Evolutionary conservation across 78 protist species (phyloP).

Genomic region (Dictyostelium discoideum): DNA sequence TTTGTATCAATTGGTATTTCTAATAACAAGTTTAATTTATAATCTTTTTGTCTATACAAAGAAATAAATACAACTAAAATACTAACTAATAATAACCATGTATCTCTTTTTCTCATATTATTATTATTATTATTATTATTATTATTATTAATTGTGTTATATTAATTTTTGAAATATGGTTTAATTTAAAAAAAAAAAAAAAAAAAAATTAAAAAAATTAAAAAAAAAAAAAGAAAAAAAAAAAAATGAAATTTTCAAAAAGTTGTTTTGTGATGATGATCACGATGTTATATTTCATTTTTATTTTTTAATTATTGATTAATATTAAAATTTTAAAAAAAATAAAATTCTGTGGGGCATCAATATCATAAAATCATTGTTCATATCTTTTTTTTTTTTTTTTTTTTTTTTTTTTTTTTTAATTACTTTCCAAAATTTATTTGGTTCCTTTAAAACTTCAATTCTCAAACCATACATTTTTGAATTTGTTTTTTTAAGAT

Average conservation of each 20-base stretch:
- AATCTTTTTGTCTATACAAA: constrained; percentile 29
- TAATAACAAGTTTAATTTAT: not conserved
- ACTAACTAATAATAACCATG: constrained; percentile 26
- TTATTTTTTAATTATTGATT: too few relatives aligned
- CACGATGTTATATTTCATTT: too few relatives aligned
- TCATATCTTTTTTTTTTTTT: too few relatives aligned
- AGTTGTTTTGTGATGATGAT: not conserved
- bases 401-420: not conserved
- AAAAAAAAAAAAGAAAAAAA: not conserved
- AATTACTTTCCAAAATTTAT: not conserved
- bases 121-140: not conserved
- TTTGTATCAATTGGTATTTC: constrained; percentile 64
- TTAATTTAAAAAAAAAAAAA: not conserved
- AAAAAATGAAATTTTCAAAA: not conserved
- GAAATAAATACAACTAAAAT: constrained; percentile 33
- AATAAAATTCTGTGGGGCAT: too few relatives aligned
- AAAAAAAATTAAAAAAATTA: not conserved
- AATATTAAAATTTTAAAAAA: too few relatives aligned
- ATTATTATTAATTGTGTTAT: not conserved
- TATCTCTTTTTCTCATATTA: constrained; percentile 67
- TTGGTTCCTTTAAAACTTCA: too few relatives aligned
- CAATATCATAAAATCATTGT: too few relatives aligned
- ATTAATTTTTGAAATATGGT: not conserved
- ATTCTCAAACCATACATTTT: too few relatives aligned
- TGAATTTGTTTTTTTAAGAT: too few relatives aligned